Evolutionary conservation across 306 rosid species (phyloP), one percentile per base, ranked within the genome.

Genomic region (Medicago arabica): DNA sequence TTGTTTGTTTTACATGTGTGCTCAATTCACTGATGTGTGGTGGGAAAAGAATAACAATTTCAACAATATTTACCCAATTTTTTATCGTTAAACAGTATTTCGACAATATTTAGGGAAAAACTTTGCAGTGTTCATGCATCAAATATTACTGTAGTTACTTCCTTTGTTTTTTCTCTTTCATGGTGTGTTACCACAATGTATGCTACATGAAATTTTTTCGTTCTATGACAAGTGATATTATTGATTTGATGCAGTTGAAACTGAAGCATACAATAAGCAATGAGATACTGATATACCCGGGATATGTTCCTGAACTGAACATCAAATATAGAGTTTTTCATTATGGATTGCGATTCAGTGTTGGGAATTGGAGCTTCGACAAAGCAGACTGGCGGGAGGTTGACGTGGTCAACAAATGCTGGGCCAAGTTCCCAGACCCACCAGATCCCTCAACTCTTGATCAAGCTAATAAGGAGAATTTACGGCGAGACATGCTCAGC

Each of bases 361-460:
- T 90, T 49, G 99, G 99, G 61, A 95, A 95, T 71, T 95, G 99
- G 99, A 95, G 99, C 87, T 88, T 95, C 71, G 97, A 89, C 86
- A 95, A 95, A 76, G 99, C 99, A 76, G 90, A 84, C 1, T 90
- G 92, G 96, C 89, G 97, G 55, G 71, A 84, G 2, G 78, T 80
- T 53, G 97, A 92, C 34, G 58, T 95, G 86, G 85, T 90, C 15
- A 89, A 95, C 86, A 84, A 3, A 82, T 95, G 99, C 79, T 86
- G 97, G 99, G 89, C 89, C 59, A 85, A 84, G 76, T 92, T 95
- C 81, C 97, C 97, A 0, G 95, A 85, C 25, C 97, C 99, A 9
- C 99, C 97, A 0, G 89, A 86, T 44, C 76, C 92, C 69, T 84
- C 89, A 5, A 80, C 87, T 2, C 89, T 92, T 1, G 81, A 85